Conservation (phyloP, 2,329 filamentous ascomycete species). For the Proliferodiscus dingleyae region DNA sequence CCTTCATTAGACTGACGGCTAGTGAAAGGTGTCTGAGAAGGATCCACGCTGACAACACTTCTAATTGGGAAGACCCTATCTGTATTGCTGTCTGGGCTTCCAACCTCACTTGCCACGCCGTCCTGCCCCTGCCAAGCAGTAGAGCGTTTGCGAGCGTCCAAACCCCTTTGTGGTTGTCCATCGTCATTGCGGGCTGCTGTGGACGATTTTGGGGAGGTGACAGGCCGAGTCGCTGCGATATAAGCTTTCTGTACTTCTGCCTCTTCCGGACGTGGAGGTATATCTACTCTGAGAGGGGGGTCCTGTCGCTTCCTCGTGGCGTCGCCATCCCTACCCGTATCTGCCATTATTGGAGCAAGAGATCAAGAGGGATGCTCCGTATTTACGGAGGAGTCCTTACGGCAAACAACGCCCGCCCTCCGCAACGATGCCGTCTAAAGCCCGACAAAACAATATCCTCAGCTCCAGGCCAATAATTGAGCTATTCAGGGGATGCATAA, state of each 20-base stretch:
- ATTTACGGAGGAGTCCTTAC: not conserved
- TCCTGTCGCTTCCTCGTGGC: not conserved
- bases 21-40: slow-evolving; percentile 21
- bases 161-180: not conserved
- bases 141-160: not conserved
- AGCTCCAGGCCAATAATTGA: not conserved
- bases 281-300: not conserved
- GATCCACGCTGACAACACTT: slow-evolving; percentile 27
- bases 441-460: not conserved
- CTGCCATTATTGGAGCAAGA: not conserved
- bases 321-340: not conserved
- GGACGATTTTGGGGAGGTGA: not conserved
- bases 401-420: not conserved
- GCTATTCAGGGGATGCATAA: not conserved
- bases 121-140: not conserved
- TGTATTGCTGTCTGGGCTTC: slow-evolving; percentile 11
- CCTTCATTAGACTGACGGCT: slow-evolving; percentile 14
- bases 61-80: slow-evolving; percentile 29
- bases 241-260: no score
- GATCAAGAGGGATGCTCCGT: not conserved
- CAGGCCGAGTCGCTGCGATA: not conserved
- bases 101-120: slow-evolving; percentile 14
- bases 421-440: not conserved
- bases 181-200: not conserved
- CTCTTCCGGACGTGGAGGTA: not conserved